Evolutionary conservation across 805 yeast genomes (phyloP).

Genomic region (Wickerhamia fluorescens): DNA sequence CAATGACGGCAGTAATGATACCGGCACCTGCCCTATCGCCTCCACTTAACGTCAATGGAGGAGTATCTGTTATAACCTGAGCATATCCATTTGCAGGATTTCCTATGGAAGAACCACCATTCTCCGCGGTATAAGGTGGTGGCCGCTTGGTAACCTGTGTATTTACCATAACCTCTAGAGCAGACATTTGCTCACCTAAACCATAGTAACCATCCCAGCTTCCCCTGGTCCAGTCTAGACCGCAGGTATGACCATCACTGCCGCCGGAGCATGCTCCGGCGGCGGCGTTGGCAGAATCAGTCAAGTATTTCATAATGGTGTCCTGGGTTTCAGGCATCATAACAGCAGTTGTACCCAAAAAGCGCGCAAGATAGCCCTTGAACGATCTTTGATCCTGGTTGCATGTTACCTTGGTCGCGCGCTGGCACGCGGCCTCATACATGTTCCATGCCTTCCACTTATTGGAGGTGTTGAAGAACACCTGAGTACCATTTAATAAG

Average conservation of each 20-base stretch:
- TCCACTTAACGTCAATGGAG: slow-evolving; percentile 7
- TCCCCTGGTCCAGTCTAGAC: slow-evolving; percentile 52
- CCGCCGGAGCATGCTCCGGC: slow-evolving; percentile 74
- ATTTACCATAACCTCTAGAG: slow-evolving; percentile 57
- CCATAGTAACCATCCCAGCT: slow-evolving; percentile 64
- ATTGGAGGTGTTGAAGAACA: slow-evolving; percentile 43
- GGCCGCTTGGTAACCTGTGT: slow-evolving; percentile 34
- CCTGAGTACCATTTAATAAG: slow-evolving; percentile 47
- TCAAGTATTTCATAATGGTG: slow-evolving; percentile 39
- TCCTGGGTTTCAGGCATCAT: slow-evolving; percentile 56
- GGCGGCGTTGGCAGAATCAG: slow-evolving; percentile 36
- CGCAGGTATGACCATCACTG: slow-evolving; percentile 78
- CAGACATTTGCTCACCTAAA: slow-evolving; percentile 73
- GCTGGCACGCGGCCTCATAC: slow-evolving; percentile 84
- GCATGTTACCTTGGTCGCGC: slow-evolving; percentile 41
- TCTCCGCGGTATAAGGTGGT: slow-evolving; percentile 52
- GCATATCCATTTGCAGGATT: slow-evolving; percentile 62
- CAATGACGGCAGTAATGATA: slow-evolving; percentile 63
- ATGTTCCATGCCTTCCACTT: slow-evolving; percentile 35
- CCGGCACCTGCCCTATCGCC: slow-evolving; percentile 76
- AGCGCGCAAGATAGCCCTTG: slow-evolving; percentile 75
- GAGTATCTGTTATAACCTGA: slow-evolving; percentile 28
- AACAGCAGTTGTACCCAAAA: slow-evolving; percentile 65
- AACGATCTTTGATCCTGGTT: slow-evolving; percentile 88
- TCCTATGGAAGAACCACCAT: slow-evolving; percentile 70